phyloP scores from a whole-genome alignment of 768 basidiomycete species.

The Filobasidium wieringae region DNA sequence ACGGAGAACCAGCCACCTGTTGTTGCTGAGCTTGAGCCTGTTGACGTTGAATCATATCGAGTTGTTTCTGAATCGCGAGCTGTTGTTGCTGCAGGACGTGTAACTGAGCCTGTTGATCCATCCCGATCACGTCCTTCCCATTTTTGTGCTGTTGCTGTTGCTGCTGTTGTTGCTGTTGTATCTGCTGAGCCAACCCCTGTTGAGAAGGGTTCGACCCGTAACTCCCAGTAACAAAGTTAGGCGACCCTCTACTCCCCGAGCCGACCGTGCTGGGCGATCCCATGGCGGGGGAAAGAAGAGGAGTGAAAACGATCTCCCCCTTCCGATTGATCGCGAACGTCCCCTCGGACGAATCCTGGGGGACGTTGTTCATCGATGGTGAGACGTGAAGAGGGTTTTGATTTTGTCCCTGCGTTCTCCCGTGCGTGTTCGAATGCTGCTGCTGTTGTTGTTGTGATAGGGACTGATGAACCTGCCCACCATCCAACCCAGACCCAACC shows the following conservation, averaged over 20 bases:
- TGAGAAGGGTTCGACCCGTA: too few relatives aligned
- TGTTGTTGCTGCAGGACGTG: conserved; percentile 34
- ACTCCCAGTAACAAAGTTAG: too few relatives aligned
- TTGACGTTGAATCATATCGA: conserved; percentile 15
- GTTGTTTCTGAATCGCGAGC: conserved; percentile 10
- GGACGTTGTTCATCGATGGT: too few relatives aligned
- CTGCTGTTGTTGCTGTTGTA: not conserved
- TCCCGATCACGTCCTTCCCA: not conserved
- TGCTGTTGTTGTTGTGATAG: too few relatives aligned
- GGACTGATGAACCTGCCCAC: too few relatives aligned
- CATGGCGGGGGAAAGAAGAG: conserved; percentile 40
- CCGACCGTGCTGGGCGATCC: conserved; percentile 15
- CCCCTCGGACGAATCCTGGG: too few relatives aligned
- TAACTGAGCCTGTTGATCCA: conserved; percentile 16
- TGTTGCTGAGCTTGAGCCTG: conserved; percentile 27
- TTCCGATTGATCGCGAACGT: conserved; percentile 10
- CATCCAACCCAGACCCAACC: too few relatives aligned
- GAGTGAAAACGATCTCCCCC: conserved; percentile 36
- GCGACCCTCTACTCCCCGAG: too few relatives aligned
- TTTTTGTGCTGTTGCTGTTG: not conserved
- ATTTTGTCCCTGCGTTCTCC: too few relatives aligned
- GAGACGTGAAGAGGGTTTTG: too few relatives aligned
- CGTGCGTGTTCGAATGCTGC: too few relatives aligned
- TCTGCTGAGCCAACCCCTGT: too few relatives aligned
- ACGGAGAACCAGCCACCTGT: conserved; percentile 45